phyloP scores from a whole-genome alignment of 257 asterid species.

The Parsonsia alboflavescens region DNA sequence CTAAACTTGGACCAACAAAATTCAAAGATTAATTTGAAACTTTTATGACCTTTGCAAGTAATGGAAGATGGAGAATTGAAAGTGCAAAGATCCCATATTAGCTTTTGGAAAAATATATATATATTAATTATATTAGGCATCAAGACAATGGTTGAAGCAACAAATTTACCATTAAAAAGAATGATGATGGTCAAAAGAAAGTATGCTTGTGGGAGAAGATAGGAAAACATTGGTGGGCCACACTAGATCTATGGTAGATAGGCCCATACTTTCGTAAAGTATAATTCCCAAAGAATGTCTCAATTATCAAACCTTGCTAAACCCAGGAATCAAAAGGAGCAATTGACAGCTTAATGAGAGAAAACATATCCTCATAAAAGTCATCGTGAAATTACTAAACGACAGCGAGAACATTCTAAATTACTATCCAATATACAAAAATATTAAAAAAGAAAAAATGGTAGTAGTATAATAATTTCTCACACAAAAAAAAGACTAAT shows the following conservation, averaged over 20 bases:
- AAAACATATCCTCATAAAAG: no score
- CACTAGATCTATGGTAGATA: no score
- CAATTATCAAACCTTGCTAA: no score
- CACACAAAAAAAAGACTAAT: no score
- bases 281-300: not conserved
- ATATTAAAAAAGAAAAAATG: no score
- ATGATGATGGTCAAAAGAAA: not conserved
- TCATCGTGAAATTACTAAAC: no score
- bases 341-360: no score
- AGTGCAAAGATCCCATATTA: not conserved
- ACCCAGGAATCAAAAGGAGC: no score
- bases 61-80: not conserved
- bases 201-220: not conserved
- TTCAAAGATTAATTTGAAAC: not conserved
- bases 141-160: not conserved
- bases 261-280: not conserved
- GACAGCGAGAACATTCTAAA: no score
- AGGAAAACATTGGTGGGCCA: not conserved
- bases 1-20: not conserved
- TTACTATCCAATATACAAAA: no score
- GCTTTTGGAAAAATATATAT: not conserved
- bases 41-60: not conserved
- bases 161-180: not conserved
- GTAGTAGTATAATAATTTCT: no score
- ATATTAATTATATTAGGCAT: not conserved